Base-by-base conservation (phyloP, 2,329 filamentous ascomycete species). In the Chaetomiaceae sp. region DNA sequence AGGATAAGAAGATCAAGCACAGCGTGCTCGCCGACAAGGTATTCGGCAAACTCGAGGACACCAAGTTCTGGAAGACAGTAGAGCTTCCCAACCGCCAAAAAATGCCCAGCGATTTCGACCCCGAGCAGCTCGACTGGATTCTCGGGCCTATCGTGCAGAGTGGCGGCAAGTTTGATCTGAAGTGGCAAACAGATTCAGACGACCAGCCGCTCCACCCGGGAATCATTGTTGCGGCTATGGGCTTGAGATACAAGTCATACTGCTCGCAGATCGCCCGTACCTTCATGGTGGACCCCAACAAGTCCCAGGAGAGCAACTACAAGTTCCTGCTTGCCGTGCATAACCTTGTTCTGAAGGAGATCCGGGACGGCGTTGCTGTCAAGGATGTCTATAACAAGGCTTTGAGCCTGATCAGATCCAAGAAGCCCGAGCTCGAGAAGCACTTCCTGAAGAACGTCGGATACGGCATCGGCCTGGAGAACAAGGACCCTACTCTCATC, bases 1-100 rank as follows among this genome's bases (percentile, higher is more conserved):
- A 91, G 60, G 95, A 97, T 69, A 96, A 96, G 76, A 96, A 96
- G 66, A 89, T 97, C 65, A 93, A 90, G 57, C 93, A 99, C 70
- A 88, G 85, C 58, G 78, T 79, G 2, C 78, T 99, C 7, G 84
- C 88, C n/a, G 83, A 89, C 62, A 93, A 91, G 69, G 86, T 99
- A 27, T 84, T 92, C 60, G 82, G 83, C 63, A 96, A 96, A 72
- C 85, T 99, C 50, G 92, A 97, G 62, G 90, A 99, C 61, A 76
- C 81, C 45, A 95, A 95, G 63, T 99, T 95, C 66, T 99, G 96
- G 82, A 87, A 90, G 65, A 87, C 76, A 66, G 79, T 86, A 71
- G 74, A 86, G 64, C 73, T 88, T 59, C 82, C 82, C 3, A 82
- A 77, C 66, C 81, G 82, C 61, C 78, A 78, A 53, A 96, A 92